Conservation (phyloP, 108 stramenopile species). For the Cylindrotheca closterium region DNA sequence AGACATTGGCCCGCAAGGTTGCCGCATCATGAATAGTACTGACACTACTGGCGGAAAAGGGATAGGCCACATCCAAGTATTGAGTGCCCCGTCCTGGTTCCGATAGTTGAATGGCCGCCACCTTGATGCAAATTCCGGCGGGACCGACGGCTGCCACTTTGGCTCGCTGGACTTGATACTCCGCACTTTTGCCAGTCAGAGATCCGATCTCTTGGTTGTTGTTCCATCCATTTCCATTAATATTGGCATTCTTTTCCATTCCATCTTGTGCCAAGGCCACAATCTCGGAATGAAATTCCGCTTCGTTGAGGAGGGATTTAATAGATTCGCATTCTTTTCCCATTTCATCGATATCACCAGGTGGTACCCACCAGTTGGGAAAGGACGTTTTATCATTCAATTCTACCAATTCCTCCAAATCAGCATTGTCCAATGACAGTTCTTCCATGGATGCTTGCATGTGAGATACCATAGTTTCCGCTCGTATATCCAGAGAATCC, state of each 20-base stretch:
- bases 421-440: neutral
- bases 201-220: neutral
- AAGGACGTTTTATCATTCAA: neutral
- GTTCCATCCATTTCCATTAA: too few species aligned
- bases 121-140: constrained; percentile 27
- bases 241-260: neutral
- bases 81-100: neutral
- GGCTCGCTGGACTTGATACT: constrained; percentile 4
- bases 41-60: constrained; percentile 30
- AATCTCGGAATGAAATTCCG: constrained; percentile 23
- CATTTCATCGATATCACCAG: neutral
- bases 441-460: neutral
- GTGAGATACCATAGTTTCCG: neutral
- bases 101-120: neutral
- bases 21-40: constrained; percentile 5
- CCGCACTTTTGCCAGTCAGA: neutral
- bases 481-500: constrained; percentile 22
- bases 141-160: constrained; percentile 17
- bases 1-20: constrained; percentile 26
- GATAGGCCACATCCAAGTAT: constrained; percentile 16
- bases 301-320: constrained; percentile 13
- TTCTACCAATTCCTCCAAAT: neutral
- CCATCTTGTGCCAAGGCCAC: constrained; percentile 13
- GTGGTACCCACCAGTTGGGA: constrained; percentile 30
- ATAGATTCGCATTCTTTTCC: constrained; percentile 16